Base-by-base conservation (phyloP, 176 grass and related monocot genomes). In the Eleusine coracana region DNA sequence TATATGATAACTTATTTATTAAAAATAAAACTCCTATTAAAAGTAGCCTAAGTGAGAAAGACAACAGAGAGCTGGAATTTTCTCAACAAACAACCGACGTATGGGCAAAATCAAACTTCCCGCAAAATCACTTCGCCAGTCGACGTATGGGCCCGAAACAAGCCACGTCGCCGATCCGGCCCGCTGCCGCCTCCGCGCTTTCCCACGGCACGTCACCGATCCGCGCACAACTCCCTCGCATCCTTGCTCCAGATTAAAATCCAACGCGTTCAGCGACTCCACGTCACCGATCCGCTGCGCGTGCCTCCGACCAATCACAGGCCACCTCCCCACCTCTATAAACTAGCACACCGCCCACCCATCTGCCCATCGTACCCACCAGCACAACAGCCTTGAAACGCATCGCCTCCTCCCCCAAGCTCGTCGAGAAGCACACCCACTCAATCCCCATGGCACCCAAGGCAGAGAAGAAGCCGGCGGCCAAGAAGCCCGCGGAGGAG, bases 381-480 rank as follows among this genome's bases (percentile, higher is more conserved):
- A 50, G 28, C 39, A 14, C 21, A 28, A 28, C 62, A 49, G 16
- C 27, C 6, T 25, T 28, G 15, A 3, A 27, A 3, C 10, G 4
- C 54, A 60, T 34, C 45, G 13, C 20, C 23, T 2, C 12, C 34
- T 52, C 3, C 5, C 7, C 7, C 20, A 2, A 17, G 40, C 40
- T 65, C 58, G 28, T 12, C 20, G 13, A n/a, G 2, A 40, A 9
- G 48, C 45, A 15, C 15, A 14, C 1, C 56, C 5, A 23, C 0
- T 21, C 46, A 0, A 28, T 56, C 23, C 25, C 16, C 16, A 87
- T 87, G 85, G 85, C 64, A 56, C 86, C 86, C 6, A 87, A 82
- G 86, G 85, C 78, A 6, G 79, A 87, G 85, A 87, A 87, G 78
- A 82, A 87, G 70, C 78, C 85, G 34, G 86, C 77, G 0, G 37